phyloP scores from a whole-genome alignment of 2,329 filamentous ascomycete species.

The Arthrobotrys iridis region DNA sequence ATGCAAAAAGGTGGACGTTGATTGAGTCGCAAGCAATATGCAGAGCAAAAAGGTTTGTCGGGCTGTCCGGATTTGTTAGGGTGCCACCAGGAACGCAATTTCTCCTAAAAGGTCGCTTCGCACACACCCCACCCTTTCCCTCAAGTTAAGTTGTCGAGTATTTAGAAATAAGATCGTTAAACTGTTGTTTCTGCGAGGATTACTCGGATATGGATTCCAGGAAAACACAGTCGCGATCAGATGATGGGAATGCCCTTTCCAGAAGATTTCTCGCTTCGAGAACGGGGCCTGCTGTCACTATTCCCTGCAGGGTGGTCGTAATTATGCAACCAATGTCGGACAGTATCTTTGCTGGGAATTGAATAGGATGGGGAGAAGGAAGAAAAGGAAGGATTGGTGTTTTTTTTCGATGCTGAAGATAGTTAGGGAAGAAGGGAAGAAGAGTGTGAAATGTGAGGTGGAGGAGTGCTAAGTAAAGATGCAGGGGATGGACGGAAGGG shows the following conservation, averaged over 20 bases:
- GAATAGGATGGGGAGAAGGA: neutral
- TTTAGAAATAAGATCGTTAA: slow-evolving; percentile 40
- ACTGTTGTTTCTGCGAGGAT: slow-evolving; percentile 17
- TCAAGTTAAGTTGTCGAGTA: slow-evolving; percentile 29
- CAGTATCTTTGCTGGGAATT: neutral
- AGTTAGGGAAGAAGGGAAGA: slow-evolving; percentile 22
- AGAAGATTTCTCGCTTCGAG: slow-evolving; percentile 51
- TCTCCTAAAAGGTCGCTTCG: slow-evolving; percentile 54
- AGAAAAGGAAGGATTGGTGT: slow-evolving; percentile 1
- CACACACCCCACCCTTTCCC: slow-evolving; percentile 53
- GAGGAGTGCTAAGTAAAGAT: slow-evolving; percentile 42
- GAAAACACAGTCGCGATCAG: slow-evolving; percentile 47
- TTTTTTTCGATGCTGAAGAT: slow-evolving; percentile 34
- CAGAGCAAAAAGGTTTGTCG: slow-evolving; percentile 54
- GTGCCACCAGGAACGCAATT: slow-evolving; percentile 55
- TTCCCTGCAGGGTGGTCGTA: slow-evolving; percentile 29
- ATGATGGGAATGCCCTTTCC: slow-evolving; percentile 36
- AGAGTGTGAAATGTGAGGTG: slow-evolving; percentile 24
- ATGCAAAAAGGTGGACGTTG: slow-evolving; percentile 41
- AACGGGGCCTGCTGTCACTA: slow-evolving; percentile 29
- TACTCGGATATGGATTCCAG: slow-evolving; percentile 28
- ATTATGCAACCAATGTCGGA: slow-evolving; percentile 4
- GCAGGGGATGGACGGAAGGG: slow-evolving; percentile 45
- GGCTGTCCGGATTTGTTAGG: slow-evolving; percentile 55
- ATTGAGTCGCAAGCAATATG: slow-evolving; percentile 52